phyloP scores from a whole-genome alignment of 441 rosid species.

The Flueggea neowawraea region DNA sequence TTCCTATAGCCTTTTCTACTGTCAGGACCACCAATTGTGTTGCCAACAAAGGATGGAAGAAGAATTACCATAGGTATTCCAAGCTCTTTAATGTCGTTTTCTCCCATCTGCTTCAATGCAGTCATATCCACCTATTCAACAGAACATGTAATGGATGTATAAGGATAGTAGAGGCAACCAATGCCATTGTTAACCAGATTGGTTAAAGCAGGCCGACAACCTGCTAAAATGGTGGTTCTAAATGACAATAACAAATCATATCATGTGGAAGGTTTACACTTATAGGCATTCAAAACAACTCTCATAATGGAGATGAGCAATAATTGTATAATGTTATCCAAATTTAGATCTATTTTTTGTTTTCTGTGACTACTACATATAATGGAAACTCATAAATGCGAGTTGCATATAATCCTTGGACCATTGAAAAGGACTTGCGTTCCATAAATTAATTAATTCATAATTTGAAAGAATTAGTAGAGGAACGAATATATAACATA shows the following conservation, averaged over 20 bases:
- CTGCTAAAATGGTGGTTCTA: no score
- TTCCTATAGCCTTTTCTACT: not conserved
- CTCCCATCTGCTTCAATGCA: conserved; percentile 89
- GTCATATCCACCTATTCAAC: conserved; percentile 80
- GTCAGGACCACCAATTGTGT: not conserved
- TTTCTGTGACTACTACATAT: no score
- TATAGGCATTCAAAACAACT: no score
- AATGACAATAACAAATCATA: no score
- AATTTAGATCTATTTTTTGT: no score
- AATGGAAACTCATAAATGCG: no score
- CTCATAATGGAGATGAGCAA: no score
- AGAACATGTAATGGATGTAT: conserved; percentile 11
- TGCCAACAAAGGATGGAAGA: not conserved
- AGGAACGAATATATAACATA: conserved; percentile 27
- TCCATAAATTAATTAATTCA: not conserved
- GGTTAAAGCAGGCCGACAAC: no score
- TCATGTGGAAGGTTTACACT: no score
- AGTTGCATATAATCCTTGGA: not conserved
- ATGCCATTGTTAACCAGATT: no score
- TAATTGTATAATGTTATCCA: no score
- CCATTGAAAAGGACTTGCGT: no score
- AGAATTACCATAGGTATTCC: conserved; percentile 82
- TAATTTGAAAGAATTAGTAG: conserved; percentile 7
- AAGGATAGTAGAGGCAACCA: conserved; percentile 1
- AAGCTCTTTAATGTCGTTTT: conserved; percentile 84